Base-by-base conservation (phyloP, 768 basidiomycete species). In the Ramaria sp. region DNA sequence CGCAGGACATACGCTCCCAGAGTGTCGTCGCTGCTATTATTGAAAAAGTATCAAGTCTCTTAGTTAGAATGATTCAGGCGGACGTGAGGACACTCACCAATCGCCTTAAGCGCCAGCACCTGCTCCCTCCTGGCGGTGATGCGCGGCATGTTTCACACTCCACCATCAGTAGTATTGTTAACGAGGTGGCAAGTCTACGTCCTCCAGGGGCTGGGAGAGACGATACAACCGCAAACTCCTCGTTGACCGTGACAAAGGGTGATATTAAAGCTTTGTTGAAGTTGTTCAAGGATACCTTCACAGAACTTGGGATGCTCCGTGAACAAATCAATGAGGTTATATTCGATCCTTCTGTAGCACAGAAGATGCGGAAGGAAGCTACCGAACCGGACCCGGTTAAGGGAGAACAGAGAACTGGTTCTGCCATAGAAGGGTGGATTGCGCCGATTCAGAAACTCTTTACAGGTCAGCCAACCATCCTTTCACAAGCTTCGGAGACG, bases 1-100 rank as follows among this genome's bases (percentile, higher is more conserved):
- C 25, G 38, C 32, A 24, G n/a, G 34, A 24, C 4, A 37, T 12
- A 15, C 41, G 37, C 3, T 6, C 38, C 25, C n/a, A 12, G 8
- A 30, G 43, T 41, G 50, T 39, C 36, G 16, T 57, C 22, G 37
- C 44, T 6, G 36, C 45, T 27, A 52, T 41, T 2, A 22, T 24
- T 18, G 52, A 44, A 8, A 20, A 22, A 20, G 13, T 54, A 12
- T 7, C 52, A 18, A 7, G 74, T 25, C 70, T 98, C 3, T 74
- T 93, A 56, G 71, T 74, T 25, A 78, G 80, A 34, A 69, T 89
- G 52, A 70, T 73, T 39, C 73, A 86, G 58, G 84, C 93, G 0
- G 94, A 98, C 60, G 84, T 94, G 1, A 73, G 85, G 20, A 92
- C 90, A 1, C 73, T 98, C 39, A 90, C 89, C 30, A 88, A 87